phyloP scores from a whole-genome alignment of 148 eudicot species.

The Heliosperma pusillum region DNA sequence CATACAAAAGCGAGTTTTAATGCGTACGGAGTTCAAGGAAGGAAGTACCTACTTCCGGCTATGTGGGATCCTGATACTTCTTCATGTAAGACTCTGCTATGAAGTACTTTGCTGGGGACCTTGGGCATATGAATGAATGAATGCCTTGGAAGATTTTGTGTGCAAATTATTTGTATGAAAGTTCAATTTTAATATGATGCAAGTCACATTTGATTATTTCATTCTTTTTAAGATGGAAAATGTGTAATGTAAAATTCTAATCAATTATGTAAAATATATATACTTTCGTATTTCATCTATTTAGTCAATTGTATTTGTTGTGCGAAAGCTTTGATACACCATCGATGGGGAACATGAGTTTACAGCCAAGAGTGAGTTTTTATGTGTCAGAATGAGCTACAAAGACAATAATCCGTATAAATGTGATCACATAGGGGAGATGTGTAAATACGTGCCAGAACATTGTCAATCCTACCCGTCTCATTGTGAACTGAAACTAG shows the following conservation, averaged over 20 bases:
- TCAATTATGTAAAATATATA: background rate
- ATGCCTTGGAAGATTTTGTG: background rate
- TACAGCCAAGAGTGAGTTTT: no score
- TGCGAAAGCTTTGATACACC: no score
- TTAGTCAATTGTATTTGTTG: no score
- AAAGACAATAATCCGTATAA: no score
- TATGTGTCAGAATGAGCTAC: no score
- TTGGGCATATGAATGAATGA: background rate
- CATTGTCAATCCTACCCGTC: no score
- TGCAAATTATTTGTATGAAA: background rate
- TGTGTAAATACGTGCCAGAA: no score
- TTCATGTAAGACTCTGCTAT: slow-evolving; percentile 40
- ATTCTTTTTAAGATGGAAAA: background rate
- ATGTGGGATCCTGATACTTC: slow-evolving; percentile 42
- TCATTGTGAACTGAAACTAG: no score
- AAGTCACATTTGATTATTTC: background rate
- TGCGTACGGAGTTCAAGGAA: slow-evolving; percentile 39
- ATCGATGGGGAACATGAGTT: no score
- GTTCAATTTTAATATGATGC: background rate
- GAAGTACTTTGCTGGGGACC: no score
- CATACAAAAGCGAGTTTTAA: slow-evolving; percentile 46
- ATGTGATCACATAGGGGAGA: no score
- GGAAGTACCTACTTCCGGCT: slow-evolving; percentile 55
- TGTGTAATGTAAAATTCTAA: background rate
- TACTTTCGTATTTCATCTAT: background rate